A percentile compares a stretch with the other conserved stretches of the same genome.
These are phyloP conservation scores for Byssoonygena ceratinophila DNA, from an alignment of 2,329 filamentous ascomycete species.

Conservation along the genomic window DNA sequence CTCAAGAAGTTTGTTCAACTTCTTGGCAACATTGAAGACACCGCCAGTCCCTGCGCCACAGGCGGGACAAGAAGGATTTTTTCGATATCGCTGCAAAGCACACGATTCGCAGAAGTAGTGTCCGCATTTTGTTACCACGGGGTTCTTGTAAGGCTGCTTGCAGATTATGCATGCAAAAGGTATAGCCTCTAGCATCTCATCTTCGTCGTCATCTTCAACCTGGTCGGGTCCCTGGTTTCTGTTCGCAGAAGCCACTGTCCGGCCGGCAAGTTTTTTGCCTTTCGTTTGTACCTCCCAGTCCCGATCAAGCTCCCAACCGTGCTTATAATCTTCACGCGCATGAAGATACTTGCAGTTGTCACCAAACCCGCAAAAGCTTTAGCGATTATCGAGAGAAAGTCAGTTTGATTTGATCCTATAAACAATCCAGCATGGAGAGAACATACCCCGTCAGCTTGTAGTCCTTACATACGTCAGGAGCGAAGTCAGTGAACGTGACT, in stretches of 20 bases:
- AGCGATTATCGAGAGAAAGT: too few species aligned
- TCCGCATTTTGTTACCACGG: slow-evolving; percentile 78
- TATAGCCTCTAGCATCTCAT: slow-evolving; percentile 66
- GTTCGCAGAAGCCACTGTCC: slow-evolving; percentile 39
- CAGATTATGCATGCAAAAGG: slow-evolving; percentile 87
- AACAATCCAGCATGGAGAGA: too few species aligned
- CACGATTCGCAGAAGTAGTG: slow-evolving; percentile 95
- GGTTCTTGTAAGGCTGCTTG: slow-evolving; percentile 63
- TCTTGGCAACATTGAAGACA: slow-evolving; percentile 81
- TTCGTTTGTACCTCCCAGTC: slow-evolving; percentile 81
- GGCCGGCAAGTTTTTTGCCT: slow-evolving; percentile 38
- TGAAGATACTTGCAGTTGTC: slow-evolving; percentile 67
- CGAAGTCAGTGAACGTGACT: slow-evolving; percentile 81
- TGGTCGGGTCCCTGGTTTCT: slow-evolving; percentile 36
- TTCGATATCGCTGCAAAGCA: slow-evolving; percentile 74
- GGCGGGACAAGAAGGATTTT: slow-evolving; percentile 74
- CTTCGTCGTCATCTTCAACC: slow-evolving; percentile 50
- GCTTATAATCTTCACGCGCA: slow-evolving; percentile 56
- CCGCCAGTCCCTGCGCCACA: slow-evolving; percentile 79
- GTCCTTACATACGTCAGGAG: slow-evolving; percentile 91
- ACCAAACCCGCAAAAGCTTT: slow-evolving; percentile 49
- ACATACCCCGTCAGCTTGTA: slow-evolving; percentile 63
- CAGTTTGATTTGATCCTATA: too few species aligned
- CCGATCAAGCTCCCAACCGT: slow-evolving; percentile 88
- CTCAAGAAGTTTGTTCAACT: slow-evolving; percentile 67